Evolutionary conservation across 129 eudicot genomes (phyloP), one percentile per base, ranked within the genome.

Genomic region (Pulicaria dysenterica): DNA sequence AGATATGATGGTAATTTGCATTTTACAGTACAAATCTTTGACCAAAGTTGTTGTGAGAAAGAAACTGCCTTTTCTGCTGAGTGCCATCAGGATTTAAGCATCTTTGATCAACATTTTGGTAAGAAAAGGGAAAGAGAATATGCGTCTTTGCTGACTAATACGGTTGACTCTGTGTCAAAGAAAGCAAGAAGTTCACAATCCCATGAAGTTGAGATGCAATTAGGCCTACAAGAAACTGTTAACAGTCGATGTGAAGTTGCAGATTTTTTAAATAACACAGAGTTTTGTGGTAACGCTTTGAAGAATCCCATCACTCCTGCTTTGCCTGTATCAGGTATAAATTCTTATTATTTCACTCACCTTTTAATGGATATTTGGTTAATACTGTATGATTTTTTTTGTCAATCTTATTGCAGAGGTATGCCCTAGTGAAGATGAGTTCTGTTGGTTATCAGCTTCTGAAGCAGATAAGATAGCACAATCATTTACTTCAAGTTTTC

Each of bases 41-140:
- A 94, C 80, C 77, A 83, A 63, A 87, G 83, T 78, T 76, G 88
- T 14, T 94, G 98, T 70, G 97, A 87, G 77, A 94, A 94, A 72
- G 93, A 90, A 74, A 76, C 88, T 17, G 90, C 97, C 5, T 84
- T 86, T 75, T 67, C 73, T 54, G 90, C 96, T 17, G 80, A 79
- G 44, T 89, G 95, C 78, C 84, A 86, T 77, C 96, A 85, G 80
- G 88, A 70, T 77, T 40, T 81, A 13, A 79, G 83, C 72, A 75
- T 73, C 67, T 82, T 53, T 8, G 73, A 76, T 51, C 83, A 70
- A 48, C 74, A 49, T 69, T 41, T 63, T 41, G 72, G 82, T 40
- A 87, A 76, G 54, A 93, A 85, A 76, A 85, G 98, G 76, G 92
- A 82, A 63, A 78, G 95, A 70, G 91, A 82, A 59, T 59, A 61